Base-by-base conservation (phyloP, 129 eudicot species). In the Pittosporum tobira region DNA sequence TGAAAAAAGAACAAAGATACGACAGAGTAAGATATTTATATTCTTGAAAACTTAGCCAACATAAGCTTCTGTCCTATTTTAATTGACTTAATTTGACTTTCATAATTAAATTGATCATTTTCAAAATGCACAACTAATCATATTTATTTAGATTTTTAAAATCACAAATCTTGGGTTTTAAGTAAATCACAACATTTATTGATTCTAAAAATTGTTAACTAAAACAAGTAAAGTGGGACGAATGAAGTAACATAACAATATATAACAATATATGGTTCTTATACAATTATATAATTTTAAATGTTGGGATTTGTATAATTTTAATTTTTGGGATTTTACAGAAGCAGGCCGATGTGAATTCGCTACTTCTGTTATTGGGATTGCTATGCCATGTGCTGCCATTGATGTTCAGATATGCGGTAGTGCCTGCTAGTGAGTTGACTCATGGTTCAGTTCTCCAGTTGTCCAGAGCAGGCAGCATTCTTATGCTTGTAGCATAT, bases 311-410 rank as follows among this genome's bases (percentile, higher is more conserved):
- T 59, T 23, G 42, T 31, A 30, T 28, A 2, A 43, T 14, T 7
- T 21, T 11, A 11, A 14, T 55, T 0, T 27, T 22, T 48, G 51
- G 56, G 29, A 20, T 14, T 40, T 25, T 30, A 31, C 94, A 90
- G 97, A 80, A 63, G 64, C 95, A 85, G 71, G 94, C 84, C 1
- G 95, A 90, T 40, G 89, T 79, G 48, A 90, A 90, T 73, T 45
- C 82, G 7, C 52, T 76, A 21, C 73, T 90, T 6, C 49, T 90
- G 67, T 38, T 90, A 57, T 31, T 90, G 64, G 97, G 94, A 31
- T 59, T 90, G 63, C 64, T 85, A 46, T 85, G 95, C 75, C 97
- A 90, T 18, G 44, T 78, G n/a, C 23, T 77, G 23, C 95, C 97
- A n/a, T 52, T 90, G 75, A 55, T 85, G 67, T 80, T 75, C 45